These are phyloP conservation scores for Gnaphalium uliginosum DNA, from an alignment of 129 eudicot genomes.

Conservation along the genomic window DNA sequence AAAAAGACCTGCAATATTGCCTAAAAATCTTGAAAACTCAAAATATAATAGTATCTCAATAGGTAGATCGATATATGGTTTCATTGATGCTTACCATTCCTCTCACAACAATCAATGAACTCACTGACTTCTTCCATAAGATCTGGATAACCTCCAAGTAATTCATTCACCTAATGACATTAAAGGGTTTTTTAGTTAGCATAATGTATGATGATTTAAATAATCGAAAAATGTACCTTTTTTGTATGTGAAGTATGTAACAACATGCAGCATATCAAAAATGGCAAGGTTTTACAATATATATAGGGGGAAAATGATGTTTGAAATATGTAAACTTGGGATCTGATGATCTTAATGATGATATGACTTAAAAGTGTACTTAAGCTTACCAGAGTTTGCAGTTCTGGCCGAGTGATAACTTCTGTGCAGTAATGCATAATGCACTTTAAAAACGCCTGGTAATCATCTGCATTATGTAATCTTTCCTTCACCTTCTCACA, in stretches of 20 bases:
- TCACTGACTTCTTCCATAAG: conserved; percentile 68
- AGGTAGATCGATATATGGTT: conserved; percentile 19
- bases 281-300: not conserved
- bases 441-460: conserved; percentile 61
- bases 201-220: not conserved
- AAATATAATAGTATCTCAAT: conserved; percentile 12
- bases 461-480: conserved; percentile 48
- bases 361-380: conserved; percentile 18
- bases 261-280: not conserved
- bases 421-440: conserved; percentile 54
- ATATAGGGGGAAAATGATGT: not conserved
- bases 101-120: conserved; percentile 61
- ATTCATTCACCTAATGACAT: conserved; percentile 53
- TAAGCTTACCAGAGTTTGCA: conserved; percentile 56
- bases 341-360: conserved; percentile 11
- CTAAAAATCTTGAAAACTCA: conserved; percentile 10
- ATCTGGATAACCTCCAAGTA: conserved; percentile 68
- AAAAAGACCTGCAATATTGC: conserved; percentile 25
- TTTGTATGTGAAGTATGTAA: not conserved
- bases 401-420: conserved; percentile 51
- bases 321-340: not conserved
- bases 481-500: conserved; percentile 70
- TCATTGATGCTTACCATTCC: conserved; percentile 47
- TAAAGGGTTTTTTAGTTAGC: not conserved
- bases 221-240: not conserved